Evolutionary conservation across 768 basidiomycete genomes (phyloP), one percentile per base, ranked within the genome.

Genomic region (Leccinum variicolor): DNA sequence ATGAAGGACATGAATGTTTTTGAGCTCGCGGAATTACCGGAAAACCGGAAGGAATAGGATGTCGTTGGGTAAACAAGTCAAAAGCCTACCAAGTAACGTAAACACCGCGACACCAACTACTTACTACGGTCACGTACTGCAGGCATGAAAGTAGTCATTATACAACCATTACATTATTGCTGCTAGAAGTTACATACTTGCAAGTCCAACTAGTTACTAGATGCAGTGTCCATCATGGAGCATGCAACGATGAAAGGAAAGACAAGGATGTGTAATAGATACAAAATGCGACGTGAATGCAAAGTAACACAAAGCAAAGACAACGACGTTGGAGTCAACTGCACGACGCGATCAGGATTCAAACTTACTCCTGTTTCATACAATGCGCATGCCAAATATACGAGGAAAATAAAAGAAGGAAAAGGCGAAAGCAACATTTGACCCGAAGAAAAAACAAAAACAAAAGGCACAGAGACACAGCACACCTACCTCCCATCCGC

Each of bases 401-500:
- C 13, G 8, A 36, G 17, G 23, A 46, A 29, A 7, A 59, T 19
- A 5, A 36, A 33, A n/a, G 39, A 34, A n/a, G 23, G 4, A 28
- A 31, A n/a, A 25, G 17, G 6, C 21, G n/a, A 52, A 43, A 41
- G n/a, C 39, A 41, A 10, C 39, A 19, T 41, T 41, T 41, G n/a
- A 41, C 39, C 39, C 39, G n/a, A 41, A 41, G 39, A n/a, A 41
- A 41, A 50, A 48, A 5, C 33, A n/a, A 33, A 34, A 19, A 54
- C 26, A 47, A 54, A 49, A 6, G n/a, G 4, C 21, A 52, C 26
- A 25, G 6, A 10, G 7, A 3, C 13, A 36, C 45, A n/a, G 19
- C 31, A 52, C 48, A 47, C 58, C 36, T 61, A 71, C 47, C 50
- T 60, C 61, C 39, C 61, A 46, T 67, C 65, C 55, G 17, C 56